Conservation (phyloP, 2,329 filamentous ascomycete genomes). For the Ceratocystis eucalypticola region DNA sequence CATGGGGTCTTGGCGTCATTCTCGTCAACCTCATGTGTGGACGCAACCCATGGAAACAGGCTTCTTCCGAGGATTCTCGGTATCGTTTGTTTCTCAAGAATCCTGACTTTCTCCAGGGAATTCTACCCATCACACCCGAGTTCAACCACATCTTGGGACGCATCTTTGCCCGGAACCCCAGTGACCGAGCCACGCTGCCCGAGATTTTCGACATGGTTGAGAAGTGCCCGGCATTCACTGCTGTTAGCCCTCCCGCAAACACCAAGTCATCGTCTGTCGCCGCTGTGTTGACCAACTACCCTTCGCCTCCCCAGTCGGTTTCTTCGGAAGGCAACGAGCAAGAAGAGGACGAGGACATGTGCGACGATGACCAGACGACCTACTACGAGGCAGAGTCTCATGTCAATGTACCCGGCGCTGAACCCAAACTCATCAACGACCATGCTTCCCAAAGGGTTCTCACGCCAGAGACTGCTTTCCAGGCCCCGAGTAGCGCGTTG, state of each 20-base stretch:
- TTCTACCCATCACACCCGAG: slow-evolving; percentile 79
- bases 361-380: neutral
- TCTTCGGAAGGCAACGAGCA: neutral
- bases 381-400: neutral
- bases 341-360: neutral
- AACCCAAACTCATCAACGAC: neutral
- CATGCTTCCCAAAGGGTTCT: neutral
- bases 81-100: slow-evolving; percentile 84
- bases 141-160: slow-evolving; percentile 75
- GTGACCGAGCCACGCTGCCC: slow-evolving; percentile 64
- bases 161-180: slow-evolving; percentile 78
- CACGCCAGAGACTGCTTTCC: neutral
- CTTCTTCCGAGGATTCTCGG: slow-evolving; percentile 82
- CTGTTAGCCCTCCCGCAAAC: neutral
- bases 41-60: slow-evolving; percentile 97
- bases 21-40: slow-evolving; percentile 95
- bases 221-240: slow-evolving; percentile 59
- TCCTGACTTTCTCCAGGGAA: slow-evolving; percentile 77
- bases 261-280: neutral
- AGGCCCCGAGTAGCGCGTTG: slow-evolving; percentile 22
- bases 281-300: neutral
- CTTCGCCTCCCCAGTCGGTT: slow-evolving; percentile 26
- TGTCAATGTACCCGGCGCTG: neutral
- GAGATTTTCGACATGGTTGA: slow-evolving; percentile 68
- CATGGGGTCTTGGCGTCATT: slow-evolving; percentile 97